Evolutionary conservation across 2,329 filamentous ascomycete species (phyloP).

Genomic region (Lachnum nothofagi): DNA sequence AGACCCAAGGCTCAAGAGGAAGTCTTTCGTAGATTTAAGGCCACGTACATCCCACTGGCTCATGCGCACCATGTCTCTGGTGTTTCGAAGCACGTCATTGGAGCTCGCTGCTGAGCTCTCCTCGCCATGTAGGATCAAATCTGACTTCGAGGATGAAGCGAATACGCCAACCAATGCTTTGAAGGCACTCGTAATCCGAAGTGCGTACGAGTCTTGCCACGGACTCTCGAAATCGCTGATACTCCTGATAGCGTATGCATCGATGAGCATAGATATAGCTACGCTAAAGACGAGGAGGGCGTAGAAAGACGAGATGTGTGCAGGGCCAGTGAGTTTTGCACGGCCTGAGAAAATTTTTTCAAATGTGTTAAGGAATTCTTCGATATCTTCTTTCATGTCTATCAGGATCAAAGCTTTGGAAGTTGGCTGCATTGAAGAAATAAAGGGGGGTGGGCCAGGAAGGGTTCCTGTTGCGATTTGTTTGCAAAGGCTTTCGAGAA

Average conservation of each 20-base stretch:
- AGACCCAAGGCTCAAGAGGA: constrained; percentile 19
- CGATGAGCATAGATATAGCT: constrained; percentile 20
- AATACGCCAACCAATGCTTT: constrained; percentile 22
- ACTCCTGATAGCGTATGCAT: constrained; percentile 18
- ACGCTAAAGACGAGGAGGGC: constrained; percentile 20
- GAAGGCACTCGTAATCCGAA: constrained; percentile 19
- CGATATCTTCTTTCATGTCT: constrained; percentile 19
- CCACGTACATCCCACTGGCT: constrained; percentile 15
- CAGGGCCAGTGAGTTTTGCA: constrained; percentile 15
- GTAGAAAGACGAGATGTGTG: constrained; percentile 21
- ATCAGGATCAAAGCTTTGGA: constrained; percentile 22
- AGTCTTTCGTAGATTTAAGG: constrained; percentile 20
- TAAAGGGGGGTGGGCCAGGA: constrained; percentile 15
- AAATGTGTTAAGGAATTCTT: constrained; percentile 17
- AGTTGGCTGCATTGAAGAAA: constrained; percentile 7
- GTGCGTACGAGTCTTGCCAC: constrained; percentile 15
- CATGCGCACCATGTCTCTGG: constrained; percentile 9
- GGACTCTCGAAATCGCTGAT: constrained; percentile 14
- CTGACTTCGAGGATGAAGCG: constrained; percentile 20
- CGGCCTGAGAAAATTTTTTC: constrained; percentile 18
- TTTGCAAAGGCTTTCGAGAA: constrained; percentile 21
- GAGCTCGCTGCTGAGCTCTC: neutral
- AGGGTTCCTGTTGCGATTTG: constrained; percentile 19
- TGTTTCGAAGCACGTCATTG: neutral
- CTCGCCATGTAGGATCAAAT: constrained; percentile 13